Percentiles rank a stretch among this genome's conserved stretches.
Evolutionary conservation across 768 basidiomycete genomes (phyloP).

Genomic region (Phlegmacium glaucopus): DNA sequence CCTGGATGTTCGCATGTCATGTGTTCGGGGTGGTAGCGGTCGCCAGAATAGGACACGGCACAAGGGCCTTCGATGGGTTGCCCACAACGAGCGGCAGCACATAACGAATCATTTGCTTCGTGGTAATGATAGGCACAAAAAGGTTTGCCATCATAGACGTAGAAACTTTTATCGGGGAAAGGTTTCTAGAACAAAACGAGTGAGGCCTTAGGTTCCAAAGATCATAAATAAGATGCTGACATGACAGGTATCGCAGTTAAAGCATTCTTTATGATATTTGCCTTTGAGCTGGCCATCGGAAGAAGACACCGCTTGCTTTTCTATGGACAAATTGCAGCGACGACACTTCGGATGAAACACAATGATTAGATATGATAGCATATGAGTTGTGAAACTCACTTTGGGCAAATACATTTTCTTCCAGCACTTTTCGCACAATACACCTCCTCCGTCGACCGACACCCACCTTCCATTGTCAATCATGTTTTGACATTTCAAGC

Average conservation of each 20-base stretch:
- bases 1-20: slow-evolving; percentile 75
- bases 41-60: slow-evolving; percentile 78
- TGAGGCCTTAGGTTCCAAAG: slow-evolving; percentile 1
- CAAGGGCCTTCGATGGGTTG: slow-evolving; percentile 94
- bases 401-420: slow-evolving; percentile 96
- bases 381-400: slow-evolving; percentile 40
- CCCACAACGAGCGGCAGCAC: slow-evolving; percentile 72
- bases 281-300: slow-evolving; percentile 94
- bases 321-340: slow-evolving; percentile 81
- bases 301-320: slow-evolving; percentile 87
- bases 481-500: slow-evolving; percentile 62
- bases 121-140: slow-evolving; percentile 93
- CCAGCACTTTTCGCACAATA: slow-evolving; percentile 91
- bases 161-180: slow-evolving; percentile 90
- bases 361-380: not conserved
- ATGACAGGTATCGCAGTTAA: slow-evolving; percentile 82
- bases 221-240: slow-evolving; percentile 35
- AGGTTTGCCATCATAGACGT: slow-evolving; percentile 87
- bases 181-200: slow-evolving; percentile 52
- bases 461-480: slow-evolving; percentile 87
- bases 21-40: slow-evolving; percentile 86
- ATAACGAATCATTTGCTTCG: slow-evolving; percentile 86
- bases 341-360: slow-evolving; percentile 59
- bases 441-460: slow-evolving; percentile 65
- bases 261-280: slow-evolving; percentile 91